These are phyloP conservation scores for Phlegmacium glaucopus DNA, from an alignment of 768 basidiomycete genomes.

Conservation along the genomic window DNA sequence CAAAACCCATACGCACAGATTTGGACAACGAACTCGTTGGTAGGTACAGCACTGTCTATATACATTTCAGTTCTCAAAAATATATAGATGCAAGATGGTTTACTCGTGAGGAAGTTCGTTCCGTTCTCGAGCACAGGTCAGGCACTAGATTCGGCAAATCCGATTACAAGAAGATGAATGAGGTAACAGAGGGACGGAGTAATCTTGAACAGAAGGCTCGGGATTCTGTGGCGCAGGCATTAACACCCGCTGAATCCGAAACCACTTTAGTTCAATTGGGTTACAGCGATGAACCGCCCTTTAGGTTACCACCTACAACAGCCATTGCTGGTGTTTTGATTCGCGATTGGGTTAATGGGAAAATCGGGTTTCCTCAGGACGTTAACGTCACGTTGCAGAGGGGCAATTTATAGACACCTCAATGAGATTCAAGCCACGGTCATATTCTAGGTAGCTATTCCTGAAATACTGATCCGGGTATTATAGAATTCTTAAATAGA, in stretches of 20 bases:
- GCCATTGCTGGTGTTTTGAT: conserved; percentile 88
- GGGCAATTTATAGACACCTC: conserved; percentile 10
- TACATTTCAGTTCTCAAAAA: background rate
- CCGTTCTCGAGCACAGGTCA: conserved; percentile 53
- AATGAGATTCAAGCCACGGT: background rate
- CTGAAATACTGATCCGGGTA: too few relatives aligned
- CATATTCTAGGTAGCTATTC: background rate
- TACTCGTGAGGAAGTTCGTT: conserved; percentile 66
- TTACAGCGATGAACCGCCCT: conserved; percentile 45
- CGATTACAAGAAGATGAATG: conserved; percentile 50
- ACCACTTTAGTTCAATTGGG: conserved; percentile 7
- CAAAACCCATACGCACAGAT: conserved; percentile 74
- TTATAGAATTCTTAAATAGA: too few relatives aligned
- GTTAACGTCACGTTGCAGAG: conserved; percentile 11
- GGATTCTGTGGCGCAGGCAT: conserved; percentile 14
- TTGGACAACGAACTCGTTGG: conserved; percentile 96
- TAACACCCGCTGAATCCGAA: conserved; percentile 20
- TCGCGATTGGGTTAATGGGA: conserved; percentile 72
- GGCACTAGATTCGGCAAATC: conserved; percentile 46
- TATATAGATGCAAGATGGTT: conserved; percentile 84
- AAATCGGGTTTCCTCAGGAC: conserved; percentile 35
- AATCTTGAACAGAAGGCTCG: conserved; percentile 14
- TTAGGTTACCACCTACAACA: conserved; percentile 71
- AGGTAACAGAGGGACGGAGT: conserved; percentile 33
- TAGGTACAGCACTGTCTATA: conserved; percentile 27